phyloP scores from a whole-genome alignment of 2,329 filamentous ascomycete genomes.

The Fusarium redolens region DNA sequence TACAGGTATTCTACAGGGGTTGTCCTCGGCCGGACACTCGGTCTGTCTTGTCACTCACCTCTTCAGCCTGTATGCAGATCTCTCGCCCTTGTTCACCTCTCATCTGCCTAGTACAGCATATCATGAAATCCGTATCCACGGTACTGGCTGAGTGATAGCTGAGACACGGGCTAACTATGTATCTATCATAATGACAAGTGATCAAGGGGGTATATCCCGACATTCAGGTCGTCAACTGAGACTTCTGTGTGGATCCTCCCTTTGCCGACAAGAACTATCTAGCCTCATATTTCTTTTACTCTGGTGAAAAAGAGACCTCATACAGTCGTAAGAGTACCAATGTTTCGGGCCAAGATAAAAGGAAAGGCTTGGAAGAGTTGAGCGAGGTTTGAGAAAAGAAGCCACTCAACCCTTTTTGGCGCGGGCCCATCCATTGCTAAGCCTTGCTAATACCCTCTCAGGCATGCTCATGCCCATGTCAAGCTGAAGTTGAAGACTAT shows the following conservation, averaged over 20 bases:
- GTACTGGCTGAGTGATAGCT: constrained; percentile 35
- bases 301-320: not conserved
- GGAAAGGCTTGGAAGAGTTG: not conserved
- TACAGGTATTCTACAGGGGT: constrained; percentile 17
- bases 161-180: constrained; percentile 14
- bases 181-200: constrained; percentile 24
- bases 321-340: not conserved
- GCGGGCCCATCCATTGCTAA: not conserved
- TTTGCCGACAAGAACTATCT: constrained; percentile 8
- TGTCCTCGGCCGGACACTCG: constrained; percentile 15
- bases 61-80: constrained; percentile 16
- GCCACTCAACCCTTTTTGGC: constrained; percentile 23
- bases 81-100: constrained; percentile 22
- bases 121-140: constrained; percentile 27
- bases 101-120: not conserved
- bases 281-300: constrained; percentile 17
- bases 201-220: constrained; percentile 28
- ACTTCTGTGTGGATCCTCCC: constrained; percentile 29
- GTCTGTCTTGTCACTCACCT: constrained; percentile 1
- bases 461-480: constrained; percentile 15
- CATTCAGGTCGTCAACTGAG: constrained; percentile 38
- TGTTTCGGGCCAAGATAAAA: constrained; percentile 13
- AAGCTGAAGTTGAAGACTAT: constrained; percentile 20
- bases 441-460: not conserved
- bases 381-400: constrained; percentile 14